phyloP scores from a whole-genome alignment of 129 eudicot species.

The Centrapalus pauciflorus region DNA sequence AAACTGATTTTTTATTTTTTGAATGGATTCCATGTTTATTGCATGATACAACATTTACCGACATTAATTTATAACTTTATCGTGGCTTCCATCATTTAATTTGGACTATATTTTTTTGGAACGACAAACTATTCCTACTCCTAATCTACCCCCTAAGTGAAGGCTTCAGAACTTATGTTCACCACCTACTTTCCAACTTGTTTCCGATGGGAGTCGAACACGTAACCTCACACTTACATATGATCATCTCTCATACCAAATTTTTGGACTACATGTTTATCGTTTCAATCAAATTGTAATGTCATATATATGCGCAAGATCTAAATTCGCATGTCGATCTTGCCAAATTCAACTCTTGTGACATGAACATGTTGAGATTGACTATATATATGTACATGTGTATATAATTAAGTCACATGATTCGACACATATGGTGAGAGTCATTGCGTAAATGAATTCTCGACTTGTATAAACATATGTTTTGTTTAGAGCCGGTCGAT shows the following conservation, averaged over 20 bases:
- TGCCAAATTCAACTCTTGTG: background rate
- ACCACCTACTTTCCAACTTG: no score
- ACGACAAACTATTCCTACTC: no score
- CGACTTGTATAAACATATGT: no score
- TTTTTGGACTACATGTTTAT: background rate
- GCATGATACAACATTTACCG: constrained; percentile 1
- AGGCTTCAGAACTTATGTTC: no score
- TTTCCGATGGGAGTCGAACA: no score
- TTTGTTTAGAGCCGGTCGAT: background rate
- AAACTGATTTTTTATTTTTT: background rate
- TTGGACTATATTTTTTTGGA: no score
- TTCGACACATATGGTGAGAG: background rate
- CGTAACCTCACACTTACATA: no score
- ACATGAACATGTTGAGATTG: constrained; percentile 1
- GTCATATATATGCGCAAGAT: background rate
- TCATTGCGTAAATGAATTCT: constrained; percentile 14
- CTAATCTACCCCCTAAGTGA: no score
- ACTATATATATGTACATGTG: no score
- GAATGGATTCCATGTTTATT: background rate
- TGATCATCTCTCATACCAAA: no score
- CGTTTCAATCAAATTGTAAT: constrained; percentile 9
- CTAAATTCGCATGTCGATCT: background rate
- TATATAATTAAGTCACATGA: no score
- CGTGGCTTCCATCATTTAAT: background rate
- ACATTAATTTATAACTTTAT: background rate